phyloP scores from a whole-genome alignment of 2,329 filamentous ascomycete species.

The Colletotrichum sojae region DNA sequence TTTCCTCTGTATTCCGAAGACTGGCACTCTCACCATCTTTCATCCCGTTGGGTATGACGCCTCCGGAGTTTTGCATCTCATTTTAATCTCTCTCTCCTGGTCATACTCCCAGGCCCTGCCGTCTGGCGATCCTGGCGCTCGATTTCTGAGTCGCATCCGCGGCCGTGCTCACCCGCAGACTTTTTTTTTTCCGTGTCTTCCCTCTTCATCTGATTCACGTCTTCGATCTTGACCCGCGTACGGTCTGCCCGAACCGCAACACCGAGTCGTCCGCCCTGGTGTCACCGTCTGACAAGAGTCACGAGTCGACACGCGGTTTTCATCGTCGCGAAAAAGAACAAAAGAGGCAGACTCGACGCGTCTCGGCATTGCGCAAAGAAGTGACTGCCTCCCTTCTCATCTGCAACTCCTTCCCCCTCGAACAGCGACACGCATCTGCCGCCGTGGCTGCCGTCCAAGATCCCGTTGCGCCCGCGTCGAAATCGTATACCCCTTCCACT shows the following conservation, averaged over 20 bases:
- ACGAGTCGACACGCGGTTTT: constrained; percentile 11
- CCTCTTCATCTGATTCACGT: constrained; percentile 5
- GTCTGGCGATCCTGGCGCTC: constrained; percentile 7
- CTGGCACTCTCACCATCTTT: neutral
- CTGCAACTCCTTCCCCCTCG: neutral
- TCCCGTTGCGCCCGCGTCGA: constrained; percentile 25
- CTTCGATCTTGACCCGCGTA: neutral
- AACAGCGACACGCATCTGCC: constrained; percentile 14
- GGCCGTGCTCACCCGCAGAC: constrained; percentile 30
- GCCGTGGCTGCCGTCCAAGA: constrained; percentile 27
- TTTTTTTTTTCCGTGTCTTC: constrained; percentile 18
- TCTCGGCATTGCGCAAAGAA: constrained; percentile 12
- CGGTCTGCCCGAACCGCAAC: constrained; percentile 7
- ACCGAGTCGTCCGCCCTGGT: constrained; percentile 15
- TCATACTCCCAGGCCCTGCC: constrained; percentile 14
- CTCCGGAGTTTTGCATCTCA: neutral
- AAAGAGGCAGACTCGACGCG: constrained; percentile 13
- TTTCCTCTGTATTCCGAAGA: neutral
- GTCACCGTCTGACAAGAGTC: constrained; percentile 13
- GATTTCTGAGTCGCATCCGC: constrained; percentile 25
- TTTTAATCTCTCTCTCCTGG: neutral
- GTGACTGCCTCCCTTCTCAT: neutral
- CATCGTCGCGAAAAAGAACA: constrained; percentile 7
- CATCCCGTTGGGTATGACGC: constrained; percentile 15
- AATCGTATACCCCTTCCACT: constrained; percentile 7